Evolutionary conservation across 139 green algal species (phyloP).

Genomic region (Pycnococcus provasolii): DNA sequence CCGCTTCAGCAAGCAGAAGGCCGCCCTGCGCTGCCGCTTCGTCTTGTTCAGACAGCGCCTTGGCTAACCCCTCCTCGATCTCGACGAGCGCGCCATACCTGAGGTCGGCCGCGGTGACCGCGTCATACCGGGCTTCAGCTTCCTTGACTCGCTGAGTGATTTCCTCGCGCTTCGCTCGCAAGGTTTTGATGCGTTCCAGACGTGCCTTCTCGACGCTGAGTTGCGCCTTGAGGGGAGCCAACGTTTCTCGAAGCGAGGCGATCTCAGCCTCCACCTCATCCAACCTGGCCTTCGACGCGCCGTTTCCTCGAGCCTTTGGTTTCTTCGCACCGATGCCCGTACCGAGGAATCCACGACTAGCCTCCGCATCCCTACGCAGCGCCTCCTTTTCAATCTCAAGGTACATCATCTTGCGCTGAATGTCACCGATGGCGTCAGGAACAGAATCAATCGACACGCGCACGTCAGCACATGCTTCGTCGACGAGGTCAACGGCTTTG

Average conservation of each 20-base stretch:
- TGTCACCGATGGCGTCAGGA: conserved; percentile 66
- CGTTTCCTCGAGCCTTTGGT: conserved; percentile 36
- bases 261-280: conserved; percentile 42
- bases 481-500: conserved; percentile 34
- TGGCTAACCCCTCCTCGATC: conserved; percentile 54
- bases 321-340: not conserved
- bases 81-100: conserved; percentile 55
- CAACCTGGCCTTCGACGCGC: conserved; percentile 55
- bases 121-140: conserved; percentile 60
- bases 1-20: conserved; percentile 13
- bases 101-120: conserved; percentile 44
- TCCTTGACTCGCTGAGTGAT: conserved; percentile 32
- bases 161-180: too few species aligned
- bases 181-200: too few species aligned
- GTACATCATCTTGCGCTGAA: conserved; percentile 54
- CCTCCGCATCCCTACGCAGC: conserved; percentile 78
- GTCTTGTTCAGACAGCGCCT: conserved; percentile 25
- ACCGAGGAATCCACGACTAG: not conserved
- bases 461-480: conserved; percentile 44
- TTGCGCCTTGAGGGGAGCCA: too few species aligned
- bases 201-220: too few species aligned
- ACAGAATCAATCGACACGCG: conserved; percentile 57
- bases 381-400: conserved; percentile 61
- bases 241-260: too few species aligned
- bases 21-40: not conserved